Conservation (phyloP, 2,329 filamentous ascomycete genomes). For the Neopestalotiopsis clavispora region DNA sequence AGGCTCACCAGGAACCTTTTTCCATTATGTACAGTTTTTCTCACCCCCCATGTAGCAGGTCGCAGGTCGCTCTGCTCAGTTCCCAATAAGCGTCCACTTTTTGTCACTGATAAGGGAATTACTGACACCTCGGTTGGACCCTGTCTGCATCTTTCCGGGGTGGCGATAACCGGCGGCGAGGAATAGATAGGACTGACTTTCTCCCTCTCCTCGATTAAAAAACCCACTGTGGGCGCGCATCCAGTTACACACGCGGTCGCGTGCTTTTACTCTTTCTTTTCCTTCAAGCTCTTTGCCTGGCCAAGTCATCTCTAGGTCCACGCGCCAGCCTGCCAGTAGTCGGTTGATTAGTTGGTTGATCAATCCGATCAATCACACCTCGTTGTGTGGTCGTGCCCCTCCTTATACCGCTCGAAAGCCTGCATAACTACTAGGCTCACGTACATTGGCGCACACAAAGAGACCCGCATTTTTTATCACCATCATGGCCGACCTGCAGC, state of each 20-base stretch:
- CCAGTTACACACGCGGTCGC: neutral
- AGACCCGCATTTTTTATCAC: neutral
- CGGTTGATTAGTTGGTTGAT: neutral
- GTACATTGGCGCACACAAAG: neutral
- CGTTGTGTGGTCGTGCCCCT: neutral
- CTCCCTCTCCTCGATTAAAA: neutral
- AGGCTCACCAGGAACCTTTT: neutral
- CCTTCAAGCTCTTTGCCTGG: neutral
- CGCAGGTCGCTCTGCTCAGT: too few relatives aligned
- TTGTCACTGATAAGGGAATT: neutral
- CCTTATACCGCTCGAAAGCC: neutral
- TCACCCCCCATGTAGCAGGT: neutral
- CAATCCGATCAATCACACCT: neutral
- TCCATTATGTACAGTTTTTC: neutral
- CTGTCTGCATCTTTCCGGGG: neutral
- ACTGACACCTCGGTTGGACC: neutral
- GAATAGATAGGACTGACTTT: neutral
- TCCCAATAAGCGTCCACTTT: neutral
- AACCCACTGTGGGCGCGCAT: neutral
- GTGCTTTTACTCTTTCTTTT: neutral
- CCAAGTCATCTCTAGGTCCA: neutral
- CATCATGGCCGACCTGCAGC: conserved; percentile 5
- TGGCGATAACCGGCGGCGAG: neutral
- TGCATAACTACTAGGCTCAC: neutral
- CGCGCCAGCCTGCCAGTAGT: neutral